phyloP scores from a whole-genome alignment of 2,329 filamentous ascomycete species.

The Colletotrichum theobromicola region DNA sequence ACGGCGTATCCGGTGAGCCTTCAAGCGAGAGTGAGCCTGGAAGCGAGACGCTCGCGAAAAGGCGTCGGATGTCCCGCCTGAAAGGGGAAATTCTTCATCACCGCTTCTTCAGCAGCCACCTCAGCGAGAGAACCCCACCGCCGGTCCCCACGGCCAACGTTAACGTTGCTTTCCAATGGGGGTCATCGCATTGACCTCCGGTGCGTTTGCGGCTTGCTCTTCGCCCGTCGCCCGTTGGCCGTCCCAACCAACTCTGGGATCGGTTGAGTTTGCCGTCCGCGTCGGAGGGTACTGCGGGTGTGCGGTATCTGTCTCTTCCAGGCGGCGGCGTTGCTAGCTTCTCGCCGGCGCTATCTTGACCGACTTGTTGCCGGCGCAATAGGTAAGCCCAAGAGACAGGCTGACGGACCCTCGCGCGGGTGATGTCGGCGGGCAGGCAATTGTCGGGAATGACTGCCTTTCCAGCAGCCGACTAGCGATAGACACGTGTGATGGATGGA shows the following conservation, averaged over 20 bases:
- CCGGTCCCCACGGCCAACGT: constrained; percentile 2
- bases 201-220: not conserved
- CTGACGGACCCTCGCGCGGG: not conserved
- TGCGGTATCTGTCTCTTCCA: not conserved
- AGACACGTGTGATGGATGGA: not conserved
- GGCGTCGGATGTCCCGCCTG: not conserved
- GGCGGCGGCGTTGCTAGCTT: not conserved
- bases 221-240: not conserved
- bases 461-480: not conserved
- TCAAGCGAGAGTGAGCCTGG: not conserved
- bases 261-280: not conserved
- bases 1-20: not conserved
- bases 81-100: not conserved
- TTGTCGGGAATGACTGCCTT: not conserved
- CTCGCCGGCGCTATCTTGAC: not conserved
- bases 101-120: constrained; percentile 5
- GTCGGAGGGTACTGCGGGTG: not conserved
- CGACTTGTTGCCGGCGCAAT: not conserved
- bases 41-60: not conserved
- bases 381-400: not conserved
- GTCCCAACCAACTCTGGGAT: not conserved
- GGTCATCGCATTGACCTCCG: constrained; percentile 1
- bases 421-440: not conserved
- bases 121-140: not conserved
- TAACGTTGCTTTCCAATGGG: not conserved